Evolutionary conservation across 2,329 filamentous ascomycete genomes (phyloP).

Genomic region (Penicillium paneum): DNA sequence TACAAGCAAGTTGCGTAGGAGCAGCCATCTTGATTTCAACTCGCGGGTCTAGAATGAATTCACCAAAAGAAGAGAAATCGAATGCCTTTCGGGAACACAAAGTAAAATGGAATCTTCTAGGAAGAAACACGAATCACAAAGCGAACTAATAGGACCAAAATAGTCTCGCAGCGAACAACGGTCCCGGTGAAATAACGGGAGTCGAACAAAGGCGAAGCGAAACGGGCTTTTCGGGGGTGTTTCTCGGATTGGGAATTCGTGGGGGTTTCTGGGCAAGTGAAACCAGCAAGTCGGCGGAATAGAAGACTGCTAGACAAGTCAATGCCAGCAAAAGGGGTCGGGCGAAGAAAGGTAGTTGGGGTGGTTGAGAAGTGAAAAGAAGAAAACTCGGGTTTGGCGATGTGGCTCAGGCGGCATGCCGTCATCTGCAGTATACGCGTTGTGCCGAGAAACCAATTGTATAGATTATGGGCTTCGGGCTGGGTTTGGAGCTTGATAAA

Average conservation of each 20-base stretch:
- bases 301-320: conserved; percentile 47
- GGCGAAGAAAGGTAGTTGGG: conserved; percentile 28
- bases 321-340: conserved; percentile 47
- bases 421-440: conserved; percentile 16
- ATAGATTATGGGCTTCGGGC: not conserved
- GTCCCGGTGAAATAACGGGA: not conserved
- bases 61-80: conserved; percentile 14
- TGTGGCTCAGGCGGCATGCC: conserved; percentile 25
- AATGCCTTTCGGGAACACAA: conserved; percentile 4
- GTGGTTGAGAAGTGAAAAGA: conserved; percentile 20
- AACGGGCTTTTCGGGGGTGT: conserved; percentile 2
- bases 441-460: not conserved
- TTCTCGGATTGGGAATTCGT: conserved; percentile 5
- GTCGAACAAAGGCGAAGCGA: conserved; percentile 10
- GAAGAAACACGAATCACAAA: conserved; percentile 3
- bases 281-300: conserved; percentile 14
- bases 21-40: conserved; percentile 63
- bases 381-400: conserved; percentile 29
- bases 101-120: conserved; percentile 1
- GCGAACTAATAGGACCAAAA: conserved; percentile 3
- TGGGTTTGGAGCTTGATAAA: not conserved
- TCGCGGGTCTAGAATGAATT: conserved; percentile 8
- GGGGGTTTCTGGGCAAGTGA: conserved; percentile 1
- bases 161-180: not conserved
- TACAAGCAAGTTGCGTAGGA: conserved; percentile 89